Evolutionary conservation across 805 yeast genomes (phyloP), one percentile per base, ranked within the genome.

Genomic region (Metschnikowia reukaufii): DNA sequence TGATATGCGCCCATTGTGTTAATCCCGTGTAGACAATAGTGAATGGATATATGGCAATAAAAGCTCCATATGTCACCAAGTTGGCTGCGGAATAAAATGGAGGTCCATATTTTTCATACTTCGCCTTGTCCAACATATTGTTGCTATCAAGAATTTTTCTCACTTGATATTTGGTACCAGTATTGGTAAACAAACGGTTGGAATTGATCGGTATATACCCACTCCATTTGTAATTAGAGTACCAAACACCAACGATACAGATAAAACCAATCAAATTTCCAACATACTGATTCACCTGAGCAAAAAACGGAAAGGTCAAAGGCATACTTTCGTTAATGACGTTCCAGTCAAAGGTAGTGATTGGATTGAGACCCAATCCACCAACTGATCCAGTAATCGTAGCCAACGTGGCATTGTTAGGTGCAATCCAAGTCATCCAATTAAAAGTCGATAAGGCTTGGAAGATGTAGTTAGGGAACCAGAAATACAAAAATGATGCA

Each of bases 281-380:
- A 41, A 53, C 18, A 39, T 47, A 51, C 16, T 20, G 43, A 39
- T 51, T 55, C 31, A 50, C 10, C 30, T 32, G 25, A 37, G 42
- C 20, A 36, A 47, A 32, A 39, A 46, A 44, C 10, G 47, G 38
- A 19, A 41, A n/a, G 19, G 43, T 36, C 41, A 40, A 30, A 5
- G 45, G 45, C 9, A 35, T 34, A 30, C 39, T 25, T 61, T 71
- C 74, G 46, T 68, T 75, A 35, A 83, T 68, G 56, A 79, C 80
- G 55, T 77, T 77, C 87, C 88, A 84, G 63, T 84, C 88, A 57
- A 84, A 82, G 16, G 32, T 37, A n/a, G 85, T 79, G 34, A 83
- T 60, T 10, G 90, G 89, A 50, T 82, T 62, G 58, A 82, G 57
- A 17, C 88, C 89, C 49, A 84, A 66, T 12, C 90, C 90, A 13